These are phyloP conservation scores for Baudoinia panamericana DNA, from an alignment of 495 filamentous ascomycete species.

Conservation along the genomic window DNA sequence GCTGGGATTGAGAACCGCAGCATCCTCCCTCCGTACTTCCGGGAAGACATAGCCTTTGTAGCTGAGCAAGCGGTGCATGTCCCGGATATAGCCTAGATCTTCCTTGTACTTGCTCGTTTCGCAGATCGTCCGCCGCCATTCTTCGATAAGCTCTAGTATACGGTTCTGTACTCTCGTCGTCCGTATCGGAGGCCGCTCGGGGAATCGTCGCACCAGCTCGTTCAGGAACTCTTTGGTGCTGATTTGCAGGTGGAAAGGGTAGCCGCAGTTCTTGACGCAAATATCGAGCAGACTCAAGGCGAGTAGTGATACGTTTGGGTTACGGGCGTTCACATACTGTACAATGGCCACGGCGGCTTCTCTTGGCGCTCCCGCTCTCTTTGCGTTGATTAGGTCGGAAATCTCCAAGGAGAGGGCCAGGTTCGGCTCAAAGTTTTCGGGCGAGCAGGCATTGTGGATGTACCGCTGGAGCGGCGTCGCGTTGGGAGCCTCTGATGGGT, in stretches of 20 bases:
- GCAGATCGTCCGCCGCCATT: slow-evolving; percentile 97
- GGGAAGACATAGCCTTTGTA: slow-evolving; percentile 97
- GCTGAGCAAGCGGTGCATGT: slow-evolving; percentile 91
- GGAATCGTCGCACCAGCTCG: slow-evolving; percentile 91
- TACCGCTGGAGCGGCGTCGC: slow-evolving; percentile 83
- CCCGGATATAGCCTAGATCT: slow-evolving; percentile 87
- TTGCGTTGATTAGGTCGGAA: slow-evolving; percentile 87
- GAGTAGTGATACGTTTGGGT: slow-evolving; percentile 83
- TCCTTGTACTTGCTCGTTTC: slow-evolving; percentile 95
- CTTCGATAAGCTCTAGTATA: slow-evolving; percentile 93
- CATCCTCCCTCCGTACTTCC: slow-evolving; percentile 82
- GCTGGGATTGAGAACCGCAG: slow-evolving; percentile 91
- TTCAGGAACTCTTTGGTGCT: slow-evolving; percentile 98
- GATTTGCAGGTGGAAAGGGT: slow-evolving; percentile 97
- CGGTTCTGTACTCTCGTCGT: slow-evolving; percentile 76
- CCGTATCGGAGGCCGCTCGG: slow-evolving; percentile 79
- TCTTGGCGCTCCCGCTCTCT: slow-evolving; percentile 93
- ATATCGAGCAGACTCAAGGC: slow-evolving; percentile 87
- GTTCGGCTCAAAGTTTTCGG: slow-evolving; percentile 94
- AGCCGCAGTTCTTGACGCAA: slow-evolving; percentile 98
- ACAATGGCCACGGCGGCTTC: slow-evolving; percentile 93
- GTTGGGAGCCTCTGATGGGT: slow-evolving; percentile 61
- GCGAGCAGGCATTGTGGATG: slow-evolving; percentile 89
- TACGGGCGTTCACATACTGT: slow-evolving; percentile 87
- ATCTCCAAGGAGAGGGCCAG: slow-evolving; percentile 95